Percentiles rank a stretch among this genome's conserved stretches.
phyloP scores from a whole-genome alignment of 2,329 filamentous ascomycete species.

The Colletotrichum sp. region DNA sequence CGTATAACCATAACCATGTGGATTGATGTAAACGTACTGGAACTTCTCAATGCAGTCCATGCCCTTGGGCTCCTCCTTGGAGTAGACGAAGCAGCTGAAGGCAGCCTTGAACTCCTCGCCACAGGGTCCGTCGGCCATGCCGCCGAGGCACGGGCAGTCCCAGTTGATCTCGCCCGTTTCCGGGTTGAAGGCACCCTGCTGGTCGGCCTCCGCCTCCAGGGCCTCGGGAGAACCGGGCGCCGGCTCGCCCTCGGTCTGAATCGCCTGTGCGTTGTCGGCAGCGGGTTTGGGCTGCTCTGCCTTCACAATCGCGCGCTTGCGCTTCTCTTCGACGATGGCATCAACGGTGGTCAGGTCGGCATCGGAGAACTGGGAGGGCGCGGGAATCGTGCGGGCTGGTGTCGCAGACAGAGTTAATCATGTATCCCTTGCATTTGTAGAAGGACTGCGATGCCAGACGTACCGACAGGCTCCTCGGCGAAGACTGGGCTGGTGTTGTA shows the following conservation, averaged over 20 bases:
- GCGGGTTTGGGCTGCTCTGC: slow-evolving; percentile 28
- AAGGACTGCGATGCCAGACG: slow-evolving; percentile 35
- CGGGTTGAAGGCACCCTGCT: slow-evolving; percentile 95
- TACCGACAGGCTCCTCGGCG: slow-evolving; percentile 81
- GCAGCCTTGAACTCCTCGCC: slow-evolving; percentile 94
- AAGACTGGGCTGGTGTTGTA: slow-evolving; percentile 92
- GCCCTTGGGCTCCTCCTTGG: slow-evolving; percentile 92
- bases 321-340: slow-evolving; percentile 69
- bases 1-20: not conserved
- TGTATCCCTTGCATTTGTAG: slow-evolving; percentile 5
- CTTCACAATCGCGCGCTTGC: slow-evolving; percentile 48
- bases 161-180: slow-evolving; percentile 99
- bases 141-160: slow-evolving; percentile 97
- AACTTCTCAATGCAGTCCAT: slow-evolving; percentile 98
- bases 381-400: slow-evolving; percentile 37
- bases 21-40: slow-evolving; percentile 66
- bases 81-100: slow-evolving; percentile 99
- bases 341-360: slow-evolving; percentile 69
- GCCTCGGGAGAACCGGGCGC: slow-evolving; percentile 47
- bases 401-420: not conserved
- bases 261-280: slow-evolving; percentile 21
- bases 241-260: slow-evolving; percentile 18
- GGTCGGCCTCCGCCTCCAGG: slow-evolving; percentile 80
- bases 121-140: slow-evolving; percentile 96
- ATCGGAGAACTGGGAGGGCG: slow-evolving; percentile 60